Evolutionary conservation across 306 rosid genomes (phyloP).

Genomic region (Cicer chorassanicum): DNA sequence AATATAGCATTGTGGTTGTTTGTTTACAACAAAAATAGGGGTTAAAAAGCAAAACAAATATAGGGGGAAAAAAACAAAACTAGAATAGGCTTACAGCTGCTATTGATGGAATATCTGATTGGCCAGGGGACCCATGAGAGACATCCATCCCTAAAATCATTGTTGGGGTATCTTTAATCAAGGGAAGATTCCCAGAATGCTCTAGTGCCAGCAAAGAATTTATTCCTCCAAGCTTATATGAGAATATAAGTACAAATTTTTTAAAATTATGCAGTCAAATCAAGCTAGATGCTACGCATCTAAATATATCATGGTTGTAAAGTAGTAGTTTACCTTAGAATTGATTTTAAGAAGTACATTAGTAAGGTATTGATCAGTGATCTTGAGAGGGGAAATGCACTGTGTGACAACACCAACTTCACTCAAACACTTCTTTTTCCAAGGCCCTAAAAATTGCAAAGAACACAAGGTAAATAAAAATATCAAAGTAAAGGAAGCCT

Average conservation of each 20-base stretch:
- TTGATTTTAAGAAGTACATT: slow-evolving; percentile 92
- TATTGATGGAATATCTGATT: slow-evolving; percentile 76
- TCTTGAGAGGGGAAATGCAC: slow-evolving; percentile 80
- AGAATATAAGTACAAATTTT: slow-evolving; percentile 35
- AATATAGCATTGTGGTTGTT: slow-evolving; percentile 16
- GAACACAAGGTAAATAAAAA: slow-evolving; percentile 18
- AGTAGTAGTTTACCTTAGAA: slow-evolving; percentile 70
- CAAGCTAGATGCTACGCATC: not conserved
- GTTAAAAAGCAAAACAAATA: not conserved
- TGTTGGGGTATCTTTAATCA: slow-evolving; percentile 78
- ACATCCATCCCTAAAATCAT: slow-evolving; percentile 96
- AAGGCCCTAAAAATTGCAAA: slow-evolving; percentile 68
- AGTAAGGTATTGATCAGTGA: slow-evolving; percentile 81
- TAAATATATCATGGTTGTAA: slow-evolving; percentile 19
- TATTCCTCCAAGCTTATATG: slow-evolving; percentile 86
- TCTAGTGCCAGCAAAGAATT: slow-evolving; percentile 88
- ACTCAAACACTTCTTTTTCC: slow-evolving; percentile 85
- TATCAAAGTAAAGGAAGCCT: slow-evolving; percentile 31
- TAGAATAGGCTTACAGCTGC: slow-evolving; percentile 70
- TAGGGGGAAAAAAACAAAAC: not conserved
- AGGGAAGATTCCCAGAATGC: slow-evolving; percentile 69
- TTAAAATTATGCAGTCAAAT: slow-evolving; percentile 8
- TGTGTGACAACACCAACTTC: slow-evolving; percentile 82
- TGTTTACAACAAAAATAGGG: not conserved
- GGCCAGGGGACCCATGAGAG: slow-evolving; percentile 78